Percentiles rank a stretch among this genome's conserved stretches.
These are phyloP conservation scores for Pseudogymnoascus pannorum DNA, from an alignment of 2,329 filamentous ascomycete species.

Conservation along the genomic window DNA sequence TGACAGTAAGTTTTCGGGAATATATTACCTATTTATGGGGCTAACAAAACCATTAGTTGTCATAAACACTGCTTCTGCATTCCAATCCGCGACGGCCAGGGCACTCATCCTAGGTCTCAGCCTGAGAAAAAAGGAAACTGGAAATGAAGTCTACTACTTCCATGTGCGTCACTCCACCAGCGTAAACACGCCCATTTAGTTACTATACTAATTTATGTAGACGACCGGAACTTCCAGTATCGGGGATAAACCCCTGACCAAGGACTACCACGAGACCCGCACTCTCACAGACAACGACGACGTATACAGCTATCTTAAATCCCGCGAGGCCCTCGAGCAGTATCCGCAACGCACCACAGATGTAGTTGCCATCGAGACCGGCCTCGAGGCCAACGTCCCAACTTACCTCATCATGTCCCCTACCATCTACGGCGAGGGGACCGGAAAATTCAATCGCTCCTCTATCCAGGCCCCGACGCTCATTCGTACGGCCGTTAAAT, in stretches of 20 bases:
- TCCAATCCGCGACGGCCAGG: constrained; percentile 31
- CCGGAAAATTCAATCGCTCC: constrained; percentile 34
- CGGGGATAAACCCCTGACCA: constrained; percentile 34
- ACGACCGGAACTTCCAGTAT: constrained; percentile 39
- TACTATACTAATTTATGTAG: constrained; percentile 13
- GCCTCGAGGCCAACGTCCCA: constrained; percentile 34
- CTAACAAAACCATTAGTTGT: constrained; percentile 26
- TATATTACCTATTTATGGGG: not conserved
- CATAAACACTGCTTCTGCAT: constrained; percentile 37
- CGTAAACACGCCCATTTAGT: not conserved
- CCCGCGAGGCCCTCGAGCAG: constrained; percentile 30
- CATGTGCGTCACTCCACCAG: constrained; percentile 26
- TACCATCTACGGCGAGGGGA: constrained; percentile 39
- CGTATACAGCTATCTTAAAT: constrained; percentile 36
- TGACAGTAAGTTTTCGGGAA: constrained; percentile 14
- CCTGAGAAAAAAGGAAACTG: constrained; percentile 30
- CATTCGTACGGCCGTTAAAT: constrained; percentile 27
- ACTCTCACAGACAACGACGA: constrained; percentile 38
- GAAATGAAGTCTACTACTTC: constrained; percentile 32
- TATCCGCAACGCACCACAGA: constrained; percentile 40
- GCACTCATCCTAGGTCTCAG: constrained; percentile 38
- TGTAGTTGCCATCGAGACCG: constrained; percentile 35
- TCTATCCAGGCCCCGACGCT: constrained; percentile 35
- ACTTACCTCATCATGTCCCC: constrained; percentile 41
- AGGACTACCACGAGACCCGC: constrained; percentile 25